Conservation (phyloP, 257 asterid species). For the Solanum peruvianum region DNA sequence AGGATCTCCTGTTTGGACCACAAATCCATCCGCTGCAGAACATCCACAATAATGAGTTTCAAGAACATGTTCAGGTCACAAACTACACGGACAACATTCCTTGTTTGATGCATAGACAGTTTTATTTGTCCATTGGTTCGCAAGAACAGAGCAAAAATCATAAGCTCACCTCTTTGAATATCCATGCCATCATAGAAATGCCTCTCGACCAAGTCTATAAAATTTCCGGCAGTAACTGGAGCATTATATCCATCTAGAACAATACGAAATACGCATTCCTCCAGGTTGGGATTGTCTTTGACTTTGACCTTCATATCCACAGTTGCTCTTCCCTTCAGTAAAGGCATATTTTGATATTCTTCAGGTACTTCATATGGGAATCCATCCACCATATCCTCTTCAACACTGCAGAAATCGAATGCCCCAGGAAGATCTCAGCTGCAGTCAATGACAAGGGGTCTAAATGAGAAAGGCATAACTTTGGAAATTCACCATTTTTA, state of each 20-base stretch:
- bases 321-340: slow-evolving; percentile 90
- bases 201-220: slow-evolving; percentile 80
- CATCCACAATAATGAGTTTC: slow-evolving; percentile 16
- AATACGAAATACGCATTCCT: slow-evolving; percentile 68
- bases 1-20: slow-evolving; percentile 99
- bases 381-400: slow-evolving; percentile 99
- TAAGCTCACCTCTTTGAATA: slow-evolving; percentile 79
- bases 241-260: slow-evolving; percentile 97
- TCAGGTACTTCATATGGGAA: slow-evolving; percentile 97
- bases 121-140: not conserved
- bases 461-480: slow-evolving; percentile 67
- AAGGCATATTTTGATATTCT: slow-evolving; percentile 75
- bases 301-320: slow-evolving; percentile 98
- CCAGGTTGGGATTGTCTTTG: slow-evolving; percentile 80
- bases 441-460: slow-evolving; percentile 93
- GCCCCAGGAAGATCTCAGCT: slow-evolving; percentile 99
- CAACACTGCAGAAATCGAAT: slow-evolving; percentile 99
- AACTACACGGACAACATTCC: not conserved
- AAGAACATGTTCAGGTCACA: not conserved
- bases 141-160: not conserved
- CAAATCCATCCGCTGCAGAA: slow-evolving; percentile 93
- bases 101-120: not conserved
- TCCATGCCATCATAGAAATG: slow-evolving; percentile 99
- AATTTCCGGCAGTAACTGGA: slow-evolving; percentile 94
- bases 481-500: slow-evolving; percentile 18